Conservation (phyloP, 2,329 filamentous ascomycete species). For the Trichoderma oligosporum region DNA sequence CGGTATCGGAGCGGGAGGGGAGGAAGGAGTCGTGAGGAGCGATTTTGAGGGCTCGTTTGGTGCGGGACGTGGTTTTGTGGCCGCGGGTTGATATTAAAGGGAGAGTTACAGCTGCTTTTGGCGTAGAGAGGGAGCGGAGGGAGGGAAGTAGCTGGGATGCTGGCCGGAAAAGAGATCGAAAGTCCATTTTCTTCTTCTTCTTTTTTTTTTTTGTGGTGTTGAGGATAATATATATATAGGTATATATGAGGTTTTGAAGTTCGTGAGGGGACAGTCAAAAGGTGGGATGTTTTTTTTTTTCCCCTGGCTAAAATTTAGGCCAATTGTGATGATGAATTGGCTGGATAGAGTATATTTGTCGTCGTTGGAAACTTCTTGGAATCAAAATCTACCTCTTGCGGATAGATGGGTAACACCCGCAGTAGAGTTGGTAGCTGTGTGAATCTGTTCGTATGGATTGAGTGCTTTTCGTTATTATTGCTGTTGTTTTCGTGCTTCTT, state of each 20-base stretch:
- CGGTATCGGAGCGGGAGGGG: constrained; percentile 32
- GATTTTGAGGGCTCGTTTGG: constrained; percentile 56
- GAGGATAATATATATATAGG: not conserved
- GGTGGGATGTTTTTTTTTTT: no score
- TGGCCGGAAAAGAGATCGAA: constrained; percentile 36
- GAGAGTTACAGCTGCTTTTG: constrained; percentile 6
- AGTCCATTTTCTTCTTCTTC: constrained; percentile 31
- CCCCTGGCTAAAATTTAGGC: no score
- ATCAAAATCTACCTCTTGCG: not conserved
- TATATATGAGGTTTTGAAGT: not conserved
- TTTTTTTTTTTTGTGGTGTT: not conserved
- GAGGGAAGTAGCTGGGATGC: constrained; percentile 32
- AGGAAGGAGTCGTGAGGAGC: constrained; percentile 59
- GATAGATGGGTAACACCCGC: constrained; percentile 14
- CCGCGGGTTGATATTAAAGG: constrained; percentile 35
- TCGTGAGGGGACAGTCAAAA: not conserved
- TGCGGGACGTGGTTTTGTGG: constrained; percentile 51
- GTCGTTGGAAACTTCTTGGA: not conserved
- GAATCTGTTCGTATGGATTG: not conserved
- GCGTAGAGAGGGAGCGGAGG: constrained; percentile 23
- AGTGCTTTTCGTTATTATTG: not conserved
- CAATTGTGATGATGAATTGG: not conserved
- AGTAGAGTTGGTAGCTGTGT: constrained; percentile 14
- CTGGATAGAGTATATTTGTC: not conserved
- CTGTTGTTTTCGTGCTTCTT: not conserved